A percentile compares a stretch with the other conserved stretches of the same genome.
Evolutionary conservation across 2,329 filamentous ascomycete genomes (phyloP).

Genomic region (Cladorrhinum sp.): DNA sequence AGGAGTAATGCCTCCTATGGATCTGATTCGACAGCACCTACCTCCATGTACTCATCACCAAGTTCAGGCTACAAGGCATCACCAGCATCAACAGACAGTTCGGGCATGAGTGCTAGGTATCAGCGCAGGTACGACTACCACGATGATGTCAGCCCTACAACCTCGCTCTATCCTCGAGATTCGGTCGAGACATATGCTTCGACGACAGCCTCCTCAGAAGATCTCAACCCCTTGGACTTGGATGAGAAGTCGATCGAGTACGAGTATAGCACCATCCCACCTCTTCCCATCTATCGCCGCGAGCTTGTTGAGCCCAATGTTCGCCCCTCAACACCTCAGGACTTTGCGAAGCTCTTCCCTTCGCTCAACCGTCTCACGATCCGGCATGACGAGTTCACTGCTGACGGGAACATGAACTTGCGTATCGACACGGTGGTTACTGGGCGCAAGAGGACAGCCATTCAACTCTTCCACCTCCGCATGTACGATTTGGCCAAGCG

Average conservation of each 20-base stretch:
- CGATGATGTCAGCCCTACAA: conserved; percentile 27
- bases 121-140: conserved; percentile 23
- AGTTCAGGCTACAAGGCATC: conserved; percentile 37
- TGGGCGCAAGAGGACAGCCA: conserved; percentile 63
- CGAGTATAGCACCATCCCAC: conserved; percentile 44
- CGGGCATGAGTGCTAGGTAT: conserved; percentile 1
- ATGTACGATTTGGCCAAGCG: conserved; percentile 88
- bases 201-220: conserved; percentile 60
- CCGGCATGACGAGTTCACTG: conserved; percentile 83
- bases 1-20: conserved; percentile 45
- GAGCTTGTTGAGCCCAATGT: conserved; percentile 64
- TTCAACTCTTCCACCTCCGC: conserved; percentile 84
- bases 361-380: conserved; percentile 78
- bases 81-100: conserved; percentile 18
- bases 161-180: conserved; percentile 45
- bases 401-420: conserved; percentile 96
- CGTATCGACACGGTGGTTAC: conserved; percentile 76
- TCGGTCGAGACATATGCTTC: conserved; percentile 82
- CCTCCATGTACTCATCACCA: conserved; percentile 43
- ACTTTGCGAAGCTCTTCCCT: conserved; percentile 84
- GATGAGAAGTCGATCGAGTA: conserved; percentile 35
- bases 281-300: conserved; percentile 57
- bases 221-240: conserved; percentile 42
- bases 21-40: conserved; percentile 47
- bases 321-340: conserved; percentile 72